phyloP scores from a whole-genome alignment of 1,284 basidiomycete species.

The Naganishia sp. region DNA sequence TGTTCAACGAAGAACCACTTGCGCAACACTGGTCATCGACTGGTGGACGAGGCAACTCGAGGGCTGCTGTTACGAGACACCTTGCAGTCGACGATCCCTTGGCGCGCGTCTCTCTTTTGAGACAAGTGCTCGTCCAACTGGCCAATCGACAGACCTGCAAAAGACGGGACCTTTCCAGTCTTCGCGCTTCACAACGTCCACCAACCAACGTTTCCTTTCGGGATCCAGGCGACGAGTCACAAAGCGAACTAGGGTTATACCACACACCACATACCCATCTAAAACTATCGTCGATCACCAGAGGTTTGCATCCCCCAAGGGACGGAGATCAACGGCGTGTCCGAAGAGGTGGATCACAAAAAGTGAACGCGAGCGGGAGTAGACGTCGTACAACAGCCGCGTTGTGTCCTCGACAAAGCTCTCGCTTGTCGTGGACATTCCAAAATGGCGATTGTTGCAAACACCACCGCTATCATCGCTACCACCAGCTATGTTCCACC shows the following conservation, averaged over 20 bases:
- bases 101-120: conserved; percentile 22
- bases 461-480: conserved; percentile 39
- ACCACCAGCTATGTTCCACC: conserved; percentile 42
- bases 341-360: no score
- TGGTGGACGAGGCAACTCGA: not conserved
- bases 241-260: no score
- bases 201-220: no score
- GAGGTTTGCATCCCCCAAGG: not conserved
- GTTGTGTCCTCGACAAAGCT: not conserved
- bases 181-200: no score
- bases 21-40: no score
- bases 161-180: not conserved
- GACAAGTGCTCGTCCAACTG: conserved; percentile 7
- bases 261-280: no score
- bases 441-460: conserved; percentile 43
- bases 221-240: no score
- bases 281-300: no score
- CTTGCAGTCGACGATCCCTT: conserved; percentile 1
- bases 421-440: not conserved
- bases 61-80: not conserved
- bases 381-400: not conserved
- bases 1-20: no score
- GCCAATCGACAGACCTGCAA: not conserved
- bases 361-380: not conserved
- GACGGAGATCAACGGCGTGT: no score